Evolutionary conservation across 164 flowering plant species (phyloP), one percentile per base, ranked within the genome.

Genomic region (Saururus chinensis): DNA sequence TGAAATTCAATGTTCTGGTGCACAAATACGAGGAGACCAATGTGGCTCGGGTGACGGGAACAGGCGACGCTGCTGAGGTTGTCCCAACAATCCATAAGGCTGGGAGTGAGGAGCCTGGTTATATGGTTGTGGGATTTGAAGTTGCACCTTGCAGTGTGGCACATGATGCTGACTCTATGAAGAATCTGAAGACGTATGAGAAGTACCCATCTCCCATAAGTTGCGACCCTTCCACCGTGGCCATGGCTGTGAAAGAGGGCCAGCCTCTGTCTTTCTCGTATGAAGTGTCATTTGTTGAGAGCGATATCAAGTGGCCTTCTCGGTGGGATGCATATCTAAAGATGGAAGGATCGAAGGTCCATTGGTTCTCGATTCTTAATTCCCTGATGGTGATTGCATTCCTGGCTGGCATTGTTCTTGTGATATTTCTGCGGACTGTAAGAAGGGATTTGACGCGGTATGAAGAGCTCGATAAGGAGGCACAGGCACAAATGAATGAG

Each of bases 321-420:
- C 74, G 96, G 57, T 88, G 96, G 96, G 96, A 88, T 75, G 96
- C 96, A 14, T 88, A 86, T 70, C 64, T 88, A 80, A 84, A 84
- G 72, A 86, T 88, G 96, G 96, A 86, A 69, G 96, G 96, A 12
- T 64, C 92, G 0, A 88, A 84, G 67, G 96, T 88, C 7, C 96
- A 88, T 62, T 88, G 96, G 92, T 88, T 88, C 72, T 88, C 96
- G 0, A 88, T 88, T 60, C 72, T 88, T 53, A 88, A 88, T 57
- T 88, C 96, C 24, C 76, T 88, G 3, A 84, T 88, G 96, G 96
- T 88, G 57, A 84, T 88, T 65, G 84, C 92, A 52, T 88, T 88
- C 72, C 76, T 88, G 54, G 96, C 96, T 56, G 92, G 92, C 26
- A 86, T 88, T 51, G 92, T 88, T n/a, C 85, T 88, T 56, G 90